Conservation (phyloP, 2,329 filamentous ascomycete species). For the Alternaria arborescens region DNA sequence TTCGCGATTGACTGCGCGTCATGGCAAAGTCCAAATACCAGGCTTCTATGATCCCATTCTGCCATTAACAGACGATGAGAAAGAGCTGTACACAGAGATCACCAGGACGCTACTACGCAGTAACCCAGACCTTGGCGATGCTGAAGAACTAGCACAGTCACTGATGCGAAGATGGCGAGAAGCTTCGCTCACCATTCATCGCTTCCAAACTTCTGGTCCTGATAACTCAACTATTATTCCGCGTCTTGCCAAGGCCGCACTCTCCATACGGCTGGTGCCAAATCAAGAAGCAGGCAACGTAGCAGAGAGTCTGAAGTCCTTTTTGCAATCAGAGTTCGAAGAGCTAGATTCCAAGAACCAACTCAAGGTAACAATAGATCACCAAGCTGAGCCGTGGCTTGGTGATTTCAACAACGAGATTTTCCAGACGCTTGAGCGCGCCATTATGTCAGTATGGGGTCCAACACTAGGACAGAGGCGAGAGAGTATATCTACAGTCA, state of each 20-base stretch:
- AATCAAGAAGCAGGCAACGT: constrained; percentile 89
- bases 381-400: constrained; percentile 95
- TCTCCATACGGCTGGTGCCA: constrained; percentile 91
- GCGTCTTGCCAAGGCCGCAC: constrained; percentile 83
- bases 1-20: constrained; percentile 79
- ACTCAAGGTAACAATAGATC: constrained; percentile 84
- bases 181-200: constrained; percentile 91
- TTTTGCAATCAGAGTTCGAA: constrained; percentile 75
- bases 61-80: constrained; percentile 76
- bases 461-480: constrained; percentile 55
- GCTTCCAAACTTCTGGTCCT: constrained; percentile 90
- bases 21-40: constrained; percentile 84
- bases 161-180: constrained; percentile 96
- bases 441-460: constrained; percentile 85
- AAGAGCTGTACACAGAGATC: constrained; percentile 84
- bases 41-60: constrained; percentile 88
- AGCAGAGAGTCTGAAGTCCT: constrained; percentile 70
- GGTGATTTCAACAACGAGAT: constrained; percentile 91
- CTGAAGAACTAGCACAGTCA: constrained; percentile 78
- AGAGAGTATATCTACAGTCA: constrained; percentile 12
- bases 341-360: constrained; percentile 81
- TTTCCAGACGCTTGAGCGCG: constrained; percentile 85
- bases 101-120: constrained; percentile 76
- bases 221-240: constrained; percentile 91
- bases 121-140: constrained; percentile 70